These are phyloP conservation scores for Helianthus tuberosus DNA, from an alignment of 129 eudicot species.

Conservation along the genomic window DNA sequence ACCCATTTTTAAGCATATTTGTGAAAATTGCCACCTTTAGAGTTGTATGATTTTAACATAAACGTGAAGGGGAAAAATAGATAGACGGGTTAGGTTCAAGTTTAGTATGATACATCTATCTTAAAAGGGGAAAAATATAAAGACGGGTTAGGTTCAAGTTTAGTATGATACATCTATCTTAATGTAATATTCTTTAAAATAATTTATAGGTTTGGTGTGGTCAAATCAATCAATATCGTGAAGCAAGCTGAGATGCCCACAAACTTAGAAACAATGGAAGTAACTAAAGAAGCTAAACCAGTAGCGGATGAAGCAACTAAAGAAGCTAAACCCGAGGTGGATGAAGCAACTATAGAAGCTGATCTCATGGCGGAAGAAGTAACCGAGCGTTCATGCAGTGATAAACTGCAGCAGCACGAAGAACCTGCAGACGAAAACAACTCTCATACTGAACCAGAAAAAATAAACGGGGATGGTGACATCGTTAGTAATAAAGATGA, in stretches of 20 bases:
- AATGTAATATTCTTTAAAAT: neutral
- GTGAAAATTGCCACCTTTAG: neutral
- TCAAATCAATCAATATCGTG: conserved; percentile 67
- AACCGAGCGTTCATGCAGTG: conserved; percentile 4
- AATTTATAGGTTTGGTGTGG: conserved; percentile 83
- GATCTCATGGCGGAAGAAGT: conserved; percentile 19
- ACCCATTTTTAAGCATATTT: neutral
- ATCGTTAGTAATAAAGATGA: conserved; percentile 27
- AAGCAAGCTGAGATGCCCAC: conserved; percentile 37
- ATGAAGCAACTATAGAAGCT: conserved; percentile 18
- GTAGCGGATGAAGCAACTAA: conserved; percentile 11
- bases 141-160: neutral
- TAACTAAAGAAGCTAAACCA: conserved; percentile 13
- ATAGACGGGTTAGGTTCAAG: neutral
- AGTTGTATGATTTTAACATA: too few species aligned
- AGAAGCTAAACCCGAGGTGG: conserved; percentile 14
- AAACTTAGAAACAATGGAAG: conserved; percentile 28
- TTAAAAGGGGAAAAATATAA: neutral
- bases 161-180: neutral
- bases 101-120: neutral
- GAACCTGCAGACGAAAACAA: conserved; percentile 20
- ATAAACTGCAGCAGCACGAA: conserved; percentile 36
- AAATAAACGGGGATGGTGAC: conserved; percentile 19
- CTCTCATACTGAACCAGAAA: conserved; percentile 29
- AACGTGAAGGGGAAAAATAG: too few species aligned